phyloP scores from a whole-genome alignment of 768 basidiomycete genomes.

The Tylopilus vinaceipallidus region DNA sequence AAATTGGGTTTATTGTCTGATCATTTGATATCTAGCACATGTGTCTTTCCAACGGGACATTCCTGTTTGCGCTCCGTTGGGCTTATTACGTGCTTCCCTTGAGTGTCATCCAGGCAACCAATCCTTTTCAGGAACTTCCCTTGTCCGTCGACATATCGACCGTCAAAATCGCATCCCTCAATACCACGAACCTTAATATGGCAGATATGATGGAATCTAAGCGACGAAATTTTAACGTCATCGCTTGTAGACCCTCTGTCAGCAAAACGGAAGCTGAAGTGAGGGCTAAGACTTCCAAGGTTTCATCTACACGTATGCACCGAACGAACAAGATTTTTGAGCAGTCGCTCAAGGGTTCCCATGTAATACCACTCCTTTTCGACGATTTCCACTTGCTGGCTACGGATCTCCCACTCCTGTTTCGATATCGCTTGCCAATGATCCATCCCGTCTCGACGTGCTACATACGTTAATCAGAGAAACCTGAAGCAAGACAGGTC shows the following conservation, averaged over 20 bases:
- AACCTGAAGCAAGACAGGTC: no score
- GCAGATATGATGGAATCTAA: slow-evolving; percentile 3
- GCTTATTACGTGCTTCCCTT: background rate
- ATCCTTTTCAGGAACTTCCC: background rate
- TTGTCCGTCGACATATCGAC: slow-evolving; percentile 8
- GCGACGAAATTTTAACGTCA: background rate
- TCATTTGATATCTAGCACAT: background rate
- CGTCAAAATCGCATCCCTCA: slow-evolving; percentile 1
- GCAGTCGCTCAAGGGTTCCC: background rate
- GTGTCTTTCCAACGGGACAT: background rate
- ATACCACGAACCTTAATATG: slow-evolving; percentile 1
- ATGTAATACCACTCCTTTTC: no score
- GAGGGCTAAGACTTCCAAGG: no score
- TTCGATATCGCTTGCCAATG: background rate
- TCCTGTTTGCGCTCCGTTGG: background rate
- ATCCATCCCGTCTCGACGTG: no score
- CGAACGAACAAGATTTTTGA: background rate
- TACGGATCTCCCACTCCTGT: background rate
- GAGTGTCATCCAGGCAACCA: background rate
- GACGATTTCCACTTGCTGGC: no score
- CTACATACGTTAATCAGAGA: no score
- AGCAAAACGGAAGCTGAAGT: background rate
- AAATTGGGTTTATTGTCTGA: slow-evolving; percentile 4
- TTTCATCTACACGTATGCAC: background rate
- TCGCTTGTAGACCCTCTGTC: background rate